Base-by-base conservation (phyloP, 228 moss, liverwort and hornwort species). In the Sphagnum magellanicum region DNA sequence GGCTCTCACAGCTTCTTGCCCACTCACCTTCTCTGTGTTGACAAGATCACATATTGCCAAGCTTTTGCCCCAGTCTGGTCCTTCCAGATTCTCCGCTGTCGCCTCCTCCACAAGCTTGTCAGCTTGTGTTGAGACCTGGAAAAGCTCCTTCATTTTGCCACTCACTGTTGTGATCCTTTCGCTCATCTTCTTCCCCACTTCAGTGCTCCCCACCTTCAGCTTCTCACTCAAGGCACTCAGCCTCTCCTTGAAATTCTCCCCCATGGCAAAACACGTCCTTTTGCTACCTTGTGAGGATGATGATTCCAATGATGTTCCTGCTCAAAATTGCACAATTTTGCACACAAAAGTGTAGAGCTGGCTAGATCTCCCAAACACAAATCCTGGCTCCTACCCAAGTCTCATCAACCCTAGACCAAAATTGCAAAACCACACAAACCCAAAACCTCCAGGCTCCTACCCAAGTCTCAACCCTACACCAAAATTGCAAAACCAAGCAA, bases 41-140 rank as follows among this genome's bases (percentile, higher is more conserved):
- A 97, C 91, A 66, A 91, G 73, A 76, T 97, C 93, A 63, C 97
- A 97, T 66, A 97, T 81, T 69, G 93, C 93, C 76, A 97, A 60
- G 78, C 89, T 97, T 75, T 79, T 84, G 68, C 87, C 84, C 97
- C 97, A 97, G 78, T 97, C 97, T 0, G 97, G 87, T 4, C 80
- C 79, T 53, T 79, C 74, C 73, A 93, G 73, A 53, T 81, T 74
- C 83, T 97, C 97, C 5, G 85, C 87, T 58, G 93, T 93, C 5
- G 97, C 97, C 50, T 91, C 97, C 72, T 97, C 97, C 71, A 97
- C 91, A 52, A 93, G 71, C 85, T 90, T 97, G 81, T 97, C 97
- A 50, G 93, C 93, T 49, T 90, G 78, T 12, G 91, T 92, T 9
- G 85, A 60, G 50, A 90, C 90, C 72, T 87, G 77, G 64, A 97